phyloP scores from a whole-genome alignment of 208 protist genomes.

The Leishmania tropica region DNA sequence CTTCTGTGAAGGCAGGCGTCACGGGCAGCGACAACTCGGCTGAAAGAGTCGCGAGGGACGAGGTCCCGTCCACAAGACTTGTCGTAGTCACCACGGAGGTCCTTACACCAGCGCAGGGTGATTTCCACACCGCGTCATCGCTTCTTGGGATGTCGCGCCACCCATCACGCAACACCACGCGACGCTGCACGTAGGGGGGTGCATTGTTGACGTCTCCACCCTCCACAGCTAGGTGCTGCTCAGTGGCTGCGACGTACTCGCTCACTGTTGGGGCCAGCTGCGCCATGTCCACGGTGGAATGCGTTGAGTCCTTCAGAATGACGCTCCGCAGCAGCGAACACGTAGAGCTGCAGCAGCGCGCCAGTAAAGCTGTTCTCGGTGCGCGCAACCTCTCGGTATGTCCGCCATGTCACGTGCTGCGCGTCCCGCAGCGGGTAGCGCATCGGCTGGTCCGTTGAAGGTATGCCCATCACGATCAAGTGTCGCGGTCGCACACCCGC shows the following conservation, averaged over 20 bases:
- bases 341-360: slow-evolving; percentile 32
- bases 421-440: slow-evolving; percentile 23
- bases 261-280: neutral
- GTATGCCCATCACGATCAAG: slow-evolving; percentile 44
- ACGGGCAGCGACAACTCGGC: neutral
- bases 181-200: neutral
- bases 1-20: neutral
- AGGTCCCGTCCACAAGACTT: neutral
- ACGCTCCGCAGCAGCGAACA: slow-evolving; percentile 16
- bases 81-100: neutral
- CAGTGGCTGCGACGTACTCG: neutral
- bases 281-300: slow-evolving; percentile 1
- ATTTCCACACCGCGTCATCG: neutral
- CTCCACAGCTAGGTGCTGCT: neutral
- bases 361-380: slow-evolving; percentile 33
- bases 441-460: slow-evolving; percentile 32
- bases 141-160: neutral
- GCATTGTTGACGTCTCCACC: neutral
- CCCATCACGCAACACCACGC: neutral
- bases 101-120: slow-evolving; percentile 3
- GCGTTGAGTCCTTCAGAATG: neutral
- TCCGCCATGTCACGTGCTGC: slow-evolving; percentile 49
- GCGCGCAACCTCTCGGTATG: slow-evolving; percentile 35
- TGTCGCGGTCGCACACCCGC: neutral
- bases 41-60: neutral